These are phyloP conservation scores for Erodium chrysanthum DNA, from an alignment of 441 rosid species.

Conservation along the genomic window DNA sequence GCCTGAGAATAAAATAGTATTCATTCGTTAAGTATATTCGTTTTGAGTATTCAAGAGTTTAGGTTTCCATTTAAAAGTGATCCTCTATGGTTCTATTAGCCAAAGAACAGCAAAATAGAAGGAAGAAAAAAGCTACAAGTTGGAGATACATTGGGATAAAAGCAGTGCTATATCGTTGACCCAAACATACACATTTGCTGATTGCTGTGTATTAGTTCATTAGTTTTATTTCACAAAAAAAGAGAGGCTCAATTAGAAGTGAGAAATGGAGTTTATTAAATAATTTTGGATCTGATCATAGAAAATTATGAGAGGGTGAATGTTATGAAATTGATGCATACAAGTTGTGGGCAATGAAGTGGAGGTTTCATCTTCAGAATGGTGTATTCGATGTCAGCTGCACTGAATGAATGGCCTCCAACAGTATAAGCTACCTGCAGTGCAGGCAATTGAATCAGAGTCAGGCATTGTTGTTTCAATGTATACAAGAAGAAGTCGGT, in stretches of 20 bases:
- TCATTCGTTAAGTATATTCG: neutral
- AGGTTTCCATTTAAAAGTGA: neutral
- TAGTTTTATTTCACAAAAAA: neutral
- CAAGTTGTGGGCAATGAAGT: constrained; percentile 49
- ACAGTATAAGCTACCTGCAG: constrained; percentile 55
- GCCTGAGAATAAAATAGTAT: constrained; percentile 33
- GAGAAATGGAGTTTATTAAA: neutral
- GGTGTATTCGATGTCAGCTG: constrained; percentile 48
- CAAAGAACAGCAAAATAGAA: neutral
- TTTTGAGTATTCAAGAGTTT: constrained; percentile 8
- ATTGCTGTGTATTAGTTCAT: neutral
- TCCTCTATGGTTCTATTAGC: neutral
- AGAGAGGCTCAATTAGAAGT: neutral
- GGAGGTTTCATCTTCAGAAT: constrained; percentile 63
- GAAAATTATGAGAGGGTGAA: constrained; percentile 5
- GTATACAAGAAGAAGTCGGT: neutral
- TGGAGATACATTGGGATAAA: too few relatives aligned
- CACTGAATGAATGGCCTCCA: constrained; percentile 54
- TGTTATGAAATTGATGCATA: constrained; percentile 23
- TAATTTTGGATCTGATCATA: neutral
- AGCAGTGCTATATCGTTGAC: neutral
- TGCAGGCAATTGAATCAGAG: constrained; percentile 9
- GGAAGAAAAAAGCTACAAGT: too few relatives aligned
- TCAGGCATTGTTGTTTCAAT: constrained; percentile 16
- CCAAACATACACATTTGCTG: too few relatives aligned